These are phyloP conservation scores for Arbutus unedo DNA, from an alignment of 148 eudicot species.

Conservation along the genomic window DNA sequence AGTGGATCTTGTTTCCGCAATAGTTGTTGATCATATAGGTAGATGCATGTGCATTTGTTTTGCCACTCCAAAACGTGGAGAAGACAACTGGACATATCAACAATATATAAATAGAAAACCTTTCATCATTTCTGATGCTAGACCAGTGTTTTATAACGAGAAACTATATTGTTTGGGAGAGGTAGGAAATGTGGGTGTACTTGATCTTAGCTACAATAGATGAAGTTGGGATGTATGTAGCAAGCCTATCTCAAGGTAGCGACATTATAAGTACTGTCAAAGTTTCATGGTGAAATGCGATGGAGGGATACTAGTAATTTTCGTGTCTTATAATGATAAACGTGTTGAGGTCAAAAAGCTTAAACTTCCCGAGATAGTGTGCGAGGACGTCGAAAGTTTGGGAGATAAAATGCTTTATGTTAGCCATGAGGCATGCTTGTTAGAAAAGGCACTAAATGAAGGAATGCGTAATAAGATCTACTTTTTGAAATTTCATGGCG, in stretches of 20 bases:
- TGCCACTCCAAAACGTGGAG: not conserved
- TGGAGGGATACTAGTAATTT: not conserved
- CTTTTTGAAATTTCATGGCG: not conserved
- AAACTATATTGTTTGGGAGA: not conserved
- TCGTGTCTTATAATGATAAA: not conserved
- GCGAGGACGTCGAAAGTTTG: not conserved
- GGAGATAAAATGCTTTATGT: not conserved
- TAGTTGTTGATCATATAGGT: too few species aligned
- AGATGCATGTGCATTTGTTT: too few species aligned
- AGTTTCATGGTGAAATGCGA: conserved; percentile 6
- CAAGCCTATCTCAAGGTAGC: not conserved
- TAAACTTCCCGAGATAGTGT: not conserved
- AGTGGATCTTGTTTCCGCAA: too few species aligned
- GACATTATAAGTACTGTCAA: not conserved
- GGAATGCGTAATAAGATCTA: conserved; percentile 7
- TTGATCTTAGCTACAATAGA: not conserved
- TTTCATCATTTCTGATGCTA: not conserved
- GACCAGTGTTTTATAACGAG: not conserved
- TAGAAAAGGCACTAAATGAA: not conserved
- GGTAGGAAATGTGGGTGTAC: not conserved
- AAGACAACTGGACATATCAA: not conserved
- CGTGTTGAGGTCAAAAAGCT: not conserved
- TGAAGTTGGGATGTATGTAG: not conserved
- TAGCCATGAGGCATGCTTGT: not conserved
- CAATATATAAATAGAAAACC: not conserved